A percentile compares a stretch with the other conserved stretches of the same genome.
Conservation (phyloP, 371 early-diverging fungal genomes). For the Lichtheimia corymbifera region DNA sequence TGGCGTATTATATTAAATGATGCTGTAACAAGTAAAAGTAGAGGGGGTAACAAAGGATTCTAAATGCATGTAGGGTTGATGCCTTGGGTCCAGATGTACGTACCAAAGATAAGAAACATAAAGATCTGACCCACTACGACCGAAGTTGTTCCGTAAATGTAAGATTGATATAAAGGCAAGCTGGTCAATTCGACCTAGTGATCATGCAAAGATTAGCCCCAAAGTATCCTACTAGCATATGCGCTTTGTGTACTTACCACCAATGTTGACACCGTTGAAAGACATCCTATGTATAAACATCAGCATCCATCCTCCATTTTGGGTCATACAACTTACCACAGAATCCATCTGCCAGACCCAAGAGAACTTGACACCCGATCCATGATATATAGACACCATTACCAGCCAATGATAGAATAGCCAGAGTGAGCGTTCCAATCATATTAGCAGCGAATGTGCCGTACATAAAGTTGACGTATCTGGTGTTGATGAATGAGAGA, state of each 20-base stretch:
- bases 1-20: background rate
- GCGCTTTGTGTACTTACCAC: slow-evolving; percentile 34
- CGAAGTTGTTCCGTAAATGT: slow-evolving; percentile 49
- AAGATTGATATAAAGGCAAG: slow-evolving; percentile 36
- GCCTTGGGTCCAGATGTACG: slow-evolving; percentile 56
- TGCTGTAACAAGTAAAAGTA: background rate
- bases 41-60: background rate
- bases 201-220: background rate
- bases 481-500: slow-evolving; percentile 56
- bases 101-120: slow-evolving; percentile 55
- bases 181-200: slow-evolving; percentile 46
- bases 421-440: slow-evolving; percentile 58
- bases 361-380: slow-evolving; percentile 52
- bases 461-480: slow-evolving; percentile 2
- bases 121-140: slow-evolving; percentile 46
- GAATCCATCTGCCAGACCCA: slow-evolving; percentile 64
- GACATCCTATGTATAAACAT: slow-evolving; percentile 41
- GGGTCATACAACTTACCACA: slow-evolving; percentile 46
- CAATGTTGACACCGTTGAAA: slow-evolving; percentile 79
- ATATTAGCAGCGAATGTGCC: slow-evolving; percentile 75
- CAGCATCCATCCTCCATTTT: background rate
- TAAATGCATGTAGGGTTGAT: slow-evolving; percentile 17
- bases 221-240: background rate
- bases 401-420: slow-evolving; percentile 50
- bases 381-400: slow-evolving; percentile 25